Conservation (phyloP, 768 basidiomycete genomes). For the Suillus cothurnatus region DNA sequence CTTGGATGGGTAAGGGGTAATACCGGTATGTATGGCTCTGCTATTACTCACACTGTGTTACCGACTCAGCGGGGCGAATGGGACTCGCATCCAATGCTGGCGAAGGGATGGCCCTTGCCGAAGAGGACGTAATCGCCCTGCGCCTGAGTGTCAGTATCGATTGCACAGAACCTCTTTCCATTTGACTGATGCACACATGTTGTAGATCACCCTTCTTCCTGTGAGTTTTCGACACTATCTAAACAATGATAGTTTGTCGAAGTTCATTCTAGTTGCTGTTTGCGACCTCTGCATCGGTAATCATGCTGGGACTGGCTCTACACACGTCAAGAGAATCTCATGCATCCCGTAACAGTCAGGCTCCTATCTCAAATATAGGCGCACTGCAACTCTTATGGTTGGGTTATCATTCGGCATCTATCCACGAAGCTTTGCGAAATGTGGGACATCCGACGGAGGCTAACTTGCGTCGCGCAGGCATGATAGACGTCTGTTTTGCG, state of each 20-base stretch:
- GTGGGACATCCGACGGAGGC: conserved; percentile 5
- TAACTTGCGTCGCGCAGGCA: conserved; percentile 5
- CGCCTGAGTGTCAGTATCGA: not conserved
- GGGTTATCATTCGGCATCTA: conserved; percentile 1
- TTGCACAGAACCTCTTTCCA: not conserved
- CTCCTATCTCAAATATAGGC: not conserved
- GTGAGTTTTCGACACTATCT: not conserved
- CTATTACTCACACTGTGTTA: not conserved
- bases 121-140: not conserved
- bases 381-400: conserved; percentile 13
- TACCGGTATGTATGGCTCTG: not conserved
- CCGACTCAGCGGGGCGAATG: not conserved
- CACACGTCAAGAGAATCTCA: not conserved
- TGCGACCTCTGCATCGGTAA: not conserved
- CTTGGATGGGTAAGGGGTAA: conserved; percentile 13
- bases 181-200: not conserved
- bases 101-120: not conserved
- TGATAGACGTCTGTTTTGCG: conserved; percentile 1
- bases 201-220: not conserved
- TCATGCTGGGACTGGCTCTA: conserved; percentile 2
- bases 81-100: not conserved
- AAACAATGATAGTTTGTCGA: not conserved
- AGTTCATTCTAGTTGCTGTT: not conserved
- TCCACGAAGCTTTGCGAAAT: not conserved
- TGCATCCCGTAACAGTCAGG: not conserved